These are phyloP conservation scores for Beta vulgaris DNA, from an alignment of 148 eudicot genomes.

Conservation along the genomic window DNA sequence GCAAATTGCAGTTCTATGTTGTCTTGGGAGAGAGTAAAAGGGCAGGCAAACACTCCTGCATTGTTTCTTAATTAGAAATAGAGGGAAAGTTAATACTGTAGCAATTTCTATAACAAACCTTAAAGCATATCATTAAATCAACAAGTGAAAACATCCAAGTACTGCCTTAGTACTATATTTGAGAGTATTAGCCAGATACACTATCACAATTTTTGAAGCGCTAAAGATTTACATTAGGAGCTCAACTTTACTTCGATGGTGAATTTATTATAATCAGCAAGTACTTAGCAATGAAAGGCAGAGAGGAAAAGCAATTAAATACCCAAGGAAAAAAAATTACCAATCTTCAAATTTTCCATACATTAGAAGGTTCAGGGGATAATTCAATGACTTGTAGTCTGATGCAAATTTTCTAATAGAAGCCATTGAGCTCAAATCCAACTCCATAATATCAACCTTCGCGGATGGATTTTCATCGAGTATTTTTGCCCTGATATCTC, in stretches of 20 bases:
- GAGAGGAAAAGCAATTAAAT: no score
- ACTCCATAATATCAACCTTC: conserved; percentile 72
- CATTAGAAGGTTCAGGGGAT: conserved; percentile 69
- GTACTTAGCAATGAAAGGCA: background rate
- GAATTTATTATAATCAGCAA: background rate
- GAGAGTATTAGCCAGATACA: no score
- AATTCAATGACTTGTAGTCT: conserved; percentile 47
- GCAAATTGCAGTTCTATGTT: background rate
- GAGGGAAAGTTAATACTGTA: background rate
- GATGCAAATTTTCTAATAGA: conserved; percentile 66
- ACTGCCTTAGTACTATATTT: no score
- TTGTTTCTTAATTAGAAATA: background rate
- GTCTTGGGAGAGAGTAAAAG: background rate
- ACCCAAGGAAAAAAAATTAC: background rate
- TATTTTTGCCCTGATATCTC: conserved; percentile 47
- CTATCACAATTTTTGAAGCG: no score
- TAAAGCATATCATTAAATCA: background rate
- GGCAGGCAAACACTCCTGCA: background rate
- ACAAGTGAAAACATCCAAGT: background rate
- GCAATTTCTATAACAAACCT: no score
- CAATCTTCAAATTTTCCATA: conserved; percentile 28
- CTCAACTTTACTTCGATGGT: no score
- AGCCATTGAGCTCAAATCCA: conserved; percentile 71
- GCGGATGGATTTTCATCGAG: conserved; percentile 56
- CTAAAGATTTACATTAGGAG: no score